Evolutionary conservation across 73 alveolate genomes (phyloP).

Genomic region (Tetrahymena elliotti): DNA sequence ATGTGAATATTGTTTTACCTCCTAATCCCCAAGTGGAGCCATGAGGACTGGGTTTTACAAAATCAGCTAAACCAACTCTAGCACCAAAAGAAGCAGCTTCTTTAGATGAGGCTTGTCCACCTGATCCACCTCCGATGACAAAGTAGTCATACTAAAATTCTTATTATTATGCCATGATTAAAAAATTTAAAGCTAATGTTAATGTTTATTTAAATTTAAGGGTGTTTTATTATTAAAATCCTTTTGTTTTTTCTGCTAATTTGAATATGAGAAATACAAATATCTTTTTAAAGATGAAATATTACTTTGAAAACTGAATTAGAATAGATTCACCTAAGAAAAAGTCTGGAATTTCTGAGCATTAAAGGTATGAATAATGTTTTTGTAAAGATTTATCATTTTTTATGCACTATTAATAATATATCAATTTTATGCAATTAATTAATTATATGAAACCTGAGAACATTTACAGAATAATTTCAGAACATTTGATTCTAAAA

Average conservation of each 20-base stretch:
- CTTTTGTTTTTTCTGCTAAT: background rate
- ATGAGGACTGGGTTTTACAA: conserved; percentile 92
- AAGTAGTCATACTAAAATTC: conserved; percentile 73
- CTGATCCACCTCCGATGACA: conserved; percentile 99
- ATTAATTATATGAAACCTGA: background rate
- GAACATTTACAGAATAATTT: background rate
- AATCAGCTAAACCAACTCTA: conserved; percentile 94
- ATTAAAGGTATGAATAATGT: background rate
- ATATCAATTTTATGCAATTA: background rate
- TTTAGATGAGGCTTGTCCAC: conserved; percentile 98
- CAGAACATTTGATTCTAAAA: background rate
- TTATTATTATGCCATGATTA: background rate
- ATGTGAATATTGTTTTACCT: conserved; percentile 46
- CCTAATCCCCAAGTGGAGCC: conserved; percentile 92
- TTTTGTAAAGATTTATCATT: background rate
- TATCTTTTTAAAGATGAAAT: background rate
- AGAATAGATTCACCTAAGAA: background rate
- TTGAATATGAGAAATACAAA: background rate
- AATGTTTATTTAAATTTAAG: background rate
- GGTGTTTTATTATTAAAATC: background rate
- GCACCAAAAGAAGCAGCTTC: conserved; percentile 90
- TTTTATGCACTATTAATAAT: background rate
- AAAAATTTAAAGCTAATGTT: background rate
- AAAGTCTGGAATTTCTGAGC: background rate
- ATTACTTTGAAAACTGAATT: background rate